Percentiles rank a stretch among this genome's conserved stretches.
phyloP scores from a whole-genome alignment of 208 protist genomes.

The Trypanosoma vivax region DNA sequence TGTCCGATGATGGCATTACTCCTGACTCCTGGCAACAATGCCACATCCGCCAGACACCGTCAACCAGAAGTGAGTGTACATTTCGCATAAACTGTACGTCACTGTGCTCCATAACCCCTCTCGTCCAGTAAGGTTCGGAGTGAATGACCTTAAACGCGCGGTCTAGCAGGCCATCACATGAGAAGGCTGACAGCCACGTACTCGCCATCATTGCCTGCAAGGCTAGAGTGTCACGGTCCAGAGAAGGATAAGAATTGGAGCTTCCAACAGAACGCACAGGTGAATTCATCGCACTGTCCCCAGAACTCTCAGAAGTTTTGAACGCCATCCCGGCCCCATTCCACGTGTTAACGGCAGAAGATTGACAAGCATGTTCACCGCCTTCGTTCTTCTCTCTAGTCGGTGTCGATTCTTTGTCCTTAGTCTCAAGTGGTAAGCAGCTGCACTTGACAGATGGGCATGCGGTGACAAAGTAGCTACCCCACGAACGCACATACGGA shows the following conservation, averaged over 20 bases:
- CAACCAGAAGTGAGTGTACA: conserved; percentile 90
- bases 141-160: conserved; percentile 65
- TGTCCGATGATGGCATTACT: conserved; percentile 13
- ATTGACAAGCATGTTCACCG: no score
- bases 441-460: neutral
- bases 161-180: conserved; percentile 67
- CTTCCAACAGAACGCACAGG: neutral
- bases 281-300: no score
- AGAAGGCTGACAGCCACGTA: conserved; percentile 80
- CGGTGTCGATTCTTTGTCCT: neutral
- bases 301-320: no score
- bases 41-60: conserved; percentile 83
- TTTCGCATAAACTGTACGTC: conserved; percentile 84
- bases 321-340: no score
- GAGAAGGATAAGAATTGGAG: neutral
- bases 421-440: neutral
- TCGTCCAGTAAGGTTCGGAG: conserved; percentile 42
- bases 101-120: conserved; percentile 93
- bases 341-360: no score
- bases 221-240: conserved; percentile 41
- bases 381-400: no score
- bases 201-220: conserved; percentile 85
- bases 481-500: neutral
- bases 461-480: conserved; percentile 16
- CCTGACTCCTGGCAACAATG: conserved; percentile 83